Base-by-base conservation (phyloP, 306 rosid species). In the Lotus japonicus region DNA sequence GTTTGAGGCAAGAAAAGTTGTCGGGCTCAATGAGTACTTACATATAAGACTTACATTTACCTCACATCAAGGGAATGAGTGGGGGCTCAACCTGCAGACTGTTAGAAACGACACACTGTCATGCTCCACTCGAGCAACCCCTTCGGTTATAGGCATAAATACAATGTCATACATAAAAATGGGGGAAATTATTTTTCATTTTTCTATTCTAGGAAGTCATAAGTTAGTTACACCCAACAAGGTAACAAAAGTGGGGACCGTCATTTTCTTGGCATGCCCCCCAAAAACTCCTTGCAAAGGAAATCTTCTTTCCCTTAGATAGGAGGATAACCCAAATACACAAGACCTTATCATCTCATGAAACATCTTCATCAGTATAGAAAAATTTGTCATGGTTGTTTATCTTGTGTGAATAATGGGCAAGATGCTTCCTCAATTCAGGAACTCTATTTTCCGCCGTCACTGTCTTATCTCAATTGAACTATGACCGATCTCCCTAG, bases 401-500 rank as follows among this genome's bases (percentile, higher is more conserved):
- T 42, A 17, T 65, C 70, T 66, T 58, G 66, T 66, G 78, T 58
- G 71, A 42, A 66, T 44, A 65, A 72, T 66, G 66, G 6, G 66
- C 66, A 39, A 66, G 53, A 36, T 73, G 64, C 42, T 68, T 68
- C 66, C 39, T 7, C 79, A 55, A 45, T 73, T 73, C 38, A 33
- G 52, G 70, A 78, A 79, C 59, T 38, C 50, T 44, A 44, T 39
- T 57, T 63, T 57, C 64, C 44, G 1, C 64, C 5, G 35, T 64
- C 77, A 81, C 41, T 50, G 68, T 72, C 79, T 72, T 53, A 86
- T 66, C 85, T 92, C 92, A 48, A 87, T 81, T 75, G 84, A 75
- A 84, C 97, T 90, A 70, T 38, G 73, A 72, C 98, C 97, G 62
- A 88, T 90, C 64, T 82, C 92, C 81, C 88, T 80, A 49, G 51